Evolutionary conservation across 192 early-diverging fungal species (phyloP).

Genomic region (Backusella morwellensis): DNA sequence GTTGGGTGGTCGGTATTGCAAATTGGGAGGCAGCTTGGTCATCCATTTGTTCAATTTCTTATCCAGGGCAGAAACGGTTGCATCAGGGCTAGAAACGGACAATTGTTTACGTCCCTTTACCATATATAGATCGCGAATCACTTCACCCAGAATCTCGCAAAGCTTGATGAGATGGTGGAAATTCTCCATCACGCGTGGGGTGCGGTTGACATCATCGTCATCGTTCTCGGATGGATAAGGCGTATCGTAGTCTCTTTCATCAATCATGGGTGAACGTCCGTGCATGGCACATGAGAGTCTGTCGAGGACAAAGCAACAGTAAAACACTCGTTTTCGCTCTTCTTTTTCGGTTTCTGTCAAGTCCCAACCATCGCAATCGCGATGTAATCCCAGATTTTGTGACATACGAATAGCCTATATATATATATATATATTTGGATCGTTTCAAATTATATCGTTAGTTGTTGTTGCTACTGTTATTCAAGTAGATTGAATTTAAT

Average conservation of each 20-base stretch:
- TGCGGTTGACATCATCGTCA: neutral
- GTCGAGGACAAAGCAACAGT: constrained; percentile 70
- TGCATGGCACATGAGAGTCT: constrained; percentile 64
- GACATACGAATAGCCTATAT: constrained; percentile 66
- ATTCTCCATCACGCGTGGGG: constrained; percentile 33
- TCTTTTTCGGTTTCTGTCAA: constrained; percentile 52
- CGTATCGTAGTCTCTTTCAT: constrained; percentile 45
- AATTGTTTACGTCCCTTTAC: constrained; percentile 33
- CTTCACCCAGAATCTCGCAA: constrained; percentile 47
- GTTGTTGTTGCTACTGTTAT: neutral
- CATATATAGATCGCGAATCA: constrained; percentile 48
- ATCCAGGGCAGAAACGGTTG: constrained; percentile 26
- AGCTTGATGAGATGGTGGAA: constrained; percentile 31
- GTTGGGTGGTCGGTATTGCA: constrained; percentile 38
- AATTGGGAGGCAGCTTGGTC: constrained; percentile 32
- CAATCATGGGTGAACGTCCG: constrained; percentile 54
- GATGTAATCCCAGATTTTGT: constrained; percentile 75
- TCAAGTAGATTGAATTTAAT: neutral
- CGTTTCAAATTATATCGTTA: no score
- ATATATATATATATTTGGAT: neutral
- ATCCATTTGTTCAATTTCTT: constrained; percentile 39
- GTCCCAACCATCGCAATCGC: constrained; percentile 58
- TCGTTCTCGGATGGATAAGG: constrained; percentile 27
- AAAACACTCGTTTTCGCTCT: constrained; percentile 69
- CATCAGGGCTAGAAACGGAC: constrained; percentile 24